Base-by-base conservation (phyloP, 164 flowering plant genomes). In the Kingdonia uniflora region DNA sequence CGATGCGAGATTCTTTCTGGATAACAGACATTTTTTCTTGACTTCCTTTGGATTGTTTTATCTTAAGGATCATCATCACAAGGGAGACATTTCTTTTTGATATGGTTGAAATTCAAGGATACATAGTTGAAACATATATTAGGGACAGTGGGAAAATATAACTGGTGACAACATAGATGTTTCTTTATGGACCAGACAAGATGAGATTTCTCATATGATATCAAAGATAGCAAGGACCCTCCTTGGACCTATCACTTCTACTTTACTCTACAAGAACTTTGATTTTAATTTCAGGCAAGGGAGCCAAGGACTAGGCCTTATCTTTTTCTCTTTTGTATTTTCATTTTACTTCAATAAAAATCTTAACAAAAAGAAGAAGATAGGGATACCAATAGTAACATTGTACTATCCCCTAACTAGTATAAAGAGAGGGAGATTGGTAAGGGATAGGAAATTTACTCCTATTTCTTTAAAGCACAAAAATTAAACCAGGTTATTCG, bases 81-180 rank as follows among this genome's bases (percentile, higher is more conserved):
- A 84, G 99, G 69, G 78, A 80, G 26, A 86, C 81, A 29, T 92
- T 92, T 65, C 99, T 97, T 54, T 97, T 89, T 67, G 84, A 88
- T 71, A 86, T 92, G 97, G 99, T 95, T 61, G 96, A 92, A 68
- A 92, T 92, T 76, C 99, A 89, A 74, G 95, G 81, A 58, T 73
- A 82, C 16, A 85, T 86, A 23, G 76, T 80, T 58, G 97, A 95
- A 41, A 95, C 95, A 37, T 97, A 92, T 75, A 84, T 92, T 48
- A 92, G 88, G 69, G 99, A 88, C 69, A 97, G 88, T 75, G 99
- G 97, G 1, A 88, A 86, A 67, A 81, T 92, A 65, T 97, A 92
- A 70, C 58, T 92, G 35, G 83, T 92, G 43, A 82, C 97, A 39
- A 64, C 95, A 57, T 97, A 92, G 75, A 86, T 75, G 84, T 92